Evolutionary conservation across 148 eudicot species (phyloP).

Genomic region (Euryodendron excelsum): DNA sequence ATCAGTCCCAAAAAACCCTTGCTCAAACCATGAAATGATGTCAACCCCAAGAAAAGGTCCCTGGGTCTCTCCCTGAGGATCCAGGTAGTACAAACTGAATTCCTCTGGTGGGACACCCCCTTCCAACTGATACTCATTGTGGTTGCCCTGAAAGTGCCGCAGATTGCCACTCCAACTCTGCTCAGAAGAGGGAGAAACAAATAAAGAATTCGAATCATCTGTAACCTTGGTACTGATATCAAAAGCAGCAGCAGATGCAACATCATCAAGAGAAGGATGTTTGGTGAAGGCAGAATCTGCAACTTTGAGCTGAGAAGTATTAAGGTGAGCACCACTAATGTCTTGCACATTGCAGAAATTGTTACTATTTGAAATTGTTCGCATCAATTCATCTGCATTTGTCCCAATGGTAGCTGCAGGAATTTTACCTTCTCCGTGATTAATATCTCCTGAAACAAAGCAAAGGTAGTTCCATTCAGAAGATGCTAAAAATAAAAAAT

Average conservation of each 20-base stretch:
- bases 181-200: slow-evolving; percentile 38
- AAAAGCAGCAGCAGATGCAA: slow-evolving; percentile 27
- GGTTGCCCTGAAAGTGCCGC: slow-evolving; percentile 34
- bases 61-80: slow-evolving; percentile 95
- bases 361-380: slow-evolving; percentile 12
- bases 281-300: slow-evolving; percentile 31
- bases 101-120: slow-evolving; percentile 64
- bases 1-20: slow-evolving; percentile 88
- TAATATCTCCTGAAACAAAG: slow-evolving; percentile 29
- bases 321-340: slow-evolving; percentile 24
- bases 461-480: slow-evolving; percentile 12
- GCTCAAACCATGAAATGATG: slow-evolving; percentile 94
- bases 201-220: slow-evolving; percentile 50
- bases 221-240: slow-evolving; percentile 40
- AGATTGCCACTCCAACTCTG: slow-evolving; percentile 38
- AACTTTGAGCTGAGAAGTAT: slow-evolving; percentile 32
- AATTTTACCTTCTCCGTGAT: slow-evolving; percentile 29
- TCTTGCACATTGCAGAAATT: slow-evolving; percentile 19
- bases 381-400: slow-evolving; percentile 28
- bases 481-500: background rate
- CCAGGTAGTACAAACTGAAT: slow-evolving; percentile 67
- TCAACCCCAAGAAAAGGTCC: slow-evolving; percentile 98
- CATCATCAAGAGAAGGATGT: slow-evolving; percentile 25
- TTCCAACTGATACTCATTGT: slow-evolving; percentile 30
- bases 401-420: slow-evolving; percentile 13